Percentiles rank a stretch among this genome's conserved stretches.
These are phyloP conservation scores for Lasiodiplodia sp. DNA, from an alignment of 2,329 filamentous ascomycete genomes.

Conservation along the genomic window DNA sequence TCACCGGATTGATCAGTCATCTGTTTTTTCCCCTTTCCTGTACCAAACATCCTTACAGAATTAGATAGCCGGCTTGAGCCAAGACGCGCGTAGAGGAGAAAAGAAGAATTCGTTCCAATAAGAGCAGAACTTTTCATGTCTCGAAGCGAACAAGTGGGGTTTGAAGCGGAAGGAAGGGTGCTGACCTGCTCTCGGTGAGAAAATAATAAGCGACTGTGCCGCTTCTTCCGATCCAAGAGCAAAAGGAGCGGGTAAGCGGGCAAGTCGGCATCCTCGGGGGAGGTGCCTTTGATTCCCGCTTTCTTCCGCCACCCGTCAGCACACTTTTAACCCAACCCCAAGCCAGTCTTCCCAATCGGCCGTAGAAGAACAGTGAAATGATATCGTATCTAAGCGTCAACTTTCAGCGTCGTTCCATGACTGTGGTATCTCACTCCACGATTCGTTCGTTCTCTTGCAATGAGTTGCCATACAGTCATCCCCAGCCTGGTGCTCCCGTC, in stretches of 20 bases:
- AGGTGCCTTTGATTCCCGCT: background rate
- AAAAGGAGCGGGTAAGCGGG: background rate
- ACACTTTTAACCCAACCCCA: background rate
- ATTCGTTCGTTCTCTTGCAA: background rate
- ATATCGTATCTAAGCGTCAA: background rate
- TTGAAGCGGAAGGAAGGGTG: background rate
- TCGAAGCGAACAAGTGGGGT: background rate
- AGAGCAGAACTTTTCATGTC: background rate
- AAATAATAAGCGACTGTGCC: background rate
- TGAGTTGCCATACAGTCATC: constrained; percentile 24
- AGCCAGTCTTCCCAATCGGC: background rate
- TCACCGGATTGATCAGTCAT: background rate
- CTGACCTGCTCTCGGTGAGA: background rate
- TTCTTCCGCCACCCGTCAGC: background rate
- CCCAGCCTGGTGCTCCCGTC: constrained; percentile 16
- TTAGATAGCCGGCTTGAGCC: background rate
- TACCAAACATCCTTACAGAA: background rate
- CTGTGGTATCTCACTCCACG: background rate
- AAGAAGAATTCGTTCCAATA: background rate
- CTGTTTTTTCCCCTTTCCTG: background rate
- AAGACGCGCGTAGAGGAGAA: background rate
- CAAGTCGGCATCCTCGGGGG: background rate
- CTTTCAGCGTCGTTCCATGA: background rate
- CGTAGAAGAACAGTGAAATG: background rate
- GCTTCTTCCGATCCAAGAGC: background rate